A percentile compares a stretch with the other conserved stretches of the same genome.
phyloP scores from a whole-genome alignment of 139 green algal species.

The Tetradesmus lagerheimii region DNA sequence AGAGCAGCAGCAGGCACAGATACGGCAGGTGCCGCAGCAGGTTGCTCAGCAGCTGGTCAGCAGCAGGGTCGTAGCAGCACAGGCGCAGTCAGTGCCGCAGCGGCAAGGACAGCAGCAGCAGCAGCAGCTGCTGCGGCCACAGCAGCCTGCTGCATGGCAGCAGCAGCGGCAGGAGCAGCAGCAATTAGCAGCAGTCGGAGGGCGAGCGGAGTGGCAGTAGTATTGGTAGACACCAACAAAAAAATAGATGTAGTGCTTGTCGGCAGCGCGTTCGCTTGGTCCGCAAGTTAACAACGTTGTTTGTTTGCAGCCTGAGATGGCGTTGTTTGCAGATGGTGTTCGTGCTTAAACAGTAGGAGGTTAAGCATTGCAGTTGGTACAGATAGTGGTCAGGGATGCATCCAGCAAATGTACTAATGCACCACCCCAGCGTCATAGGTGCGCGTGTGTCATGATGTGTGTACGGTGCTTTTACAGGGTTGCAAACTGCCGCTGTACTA shows the following conservation, averaged over 20 bases:
- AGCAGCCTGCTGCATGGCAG: not conserved
- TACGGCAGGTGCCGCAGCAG: constrained; percentile 2
- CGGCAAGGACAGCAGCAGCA: not conserved
- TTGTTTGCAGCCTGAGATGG: no score
- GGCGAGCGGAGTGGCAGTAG: not conserved
- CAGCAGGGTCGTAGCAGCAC: not conserved
- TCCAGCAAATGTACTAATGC: not conserved
- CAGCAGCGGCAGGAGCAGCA: not conserved
- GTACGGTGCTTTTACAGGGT: no score
- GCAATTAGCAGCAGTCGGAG: not conserved
- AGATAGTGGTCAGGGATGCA: not conserved
- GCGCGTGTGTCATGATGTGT: no score
- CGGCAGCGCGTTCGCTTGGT: not conserved
- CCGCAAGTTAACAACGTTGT: no score
- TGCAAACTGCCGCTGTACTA: no score
- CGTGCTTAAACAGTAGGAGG: no score
- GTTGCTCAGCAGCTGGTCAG: not conserved
- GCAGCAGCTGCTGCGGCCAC: not conserved
- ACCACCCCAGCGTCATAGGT: no score
- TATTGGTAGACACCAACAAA: no score
- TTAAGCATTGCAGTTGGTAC: not conserved
- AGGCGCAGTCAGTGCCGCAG: not conserved
- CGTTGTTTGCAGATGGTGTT: no score
- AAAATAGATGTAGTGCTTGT: not conserved
- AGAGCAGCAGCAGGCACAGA: not conserved